These are phyloP conservation scores for Echites panduratus DNA, from an alignment of 257 asterid genomes.

Conservation along the genomic window DNA sequence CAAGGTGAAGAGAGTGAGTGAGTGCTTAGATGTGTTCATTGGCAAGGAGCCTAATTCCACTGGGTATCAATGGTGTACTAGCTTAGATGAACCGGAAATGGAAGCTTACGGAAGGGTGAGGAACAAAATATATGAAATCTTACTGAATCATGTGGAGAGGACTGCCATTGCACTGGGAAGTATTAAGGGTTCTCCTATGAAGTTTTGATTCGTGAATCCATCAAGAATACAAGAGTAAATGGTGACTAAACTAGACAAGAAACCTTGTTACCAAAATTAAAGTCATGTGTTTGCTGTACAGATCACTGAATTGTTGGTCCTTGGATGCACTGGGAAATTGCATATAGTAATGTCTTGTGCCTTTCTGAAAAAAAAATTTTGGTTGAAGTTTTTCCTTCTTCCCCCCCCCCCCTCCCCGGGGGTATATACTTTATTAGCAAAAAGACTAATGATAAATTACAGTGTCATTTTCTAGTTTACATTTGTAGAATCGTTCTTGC, in stretches of 20 bases:
- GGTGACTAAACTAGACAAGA: neutral
- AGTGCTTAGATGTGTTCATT: slow-evolving; percentile 45
- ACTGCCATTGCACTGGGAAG: slow-evolving; percentile 44
- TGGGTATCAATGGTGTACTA: slow-evolving; percentile 11
- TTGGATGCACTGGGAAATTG: neutral
- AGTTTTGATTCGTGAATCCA: neutral
- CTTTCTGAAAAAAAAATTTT: neutral
- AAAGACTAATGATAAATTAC: too few species aligned
- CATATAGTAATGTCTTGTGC: neutral
- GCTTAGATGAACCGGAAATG: slow-evolving; percentile 29
- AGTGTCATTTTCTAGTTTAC: too few species aligned
- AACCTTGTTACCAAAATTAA: neutral
- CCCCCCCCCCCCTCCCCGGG: too few species aligned
- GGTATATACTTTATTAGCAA: too few species aligned
- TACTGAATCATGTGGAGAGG: slow-evolving; percentile 60
- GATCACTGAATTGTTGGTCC: neutral
- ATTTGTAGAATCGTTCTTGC: too few species aligned
- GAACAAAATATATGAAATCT: slow-evolving; percentile 52
- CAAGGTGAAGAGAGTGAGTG: slow-evolving; percentile 59
- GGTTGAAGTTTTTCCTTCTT: neutral
- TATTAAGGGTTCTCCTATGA: slow-evolving; percentile 8
- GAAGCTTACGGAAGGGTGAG: slow-evolving; percentile 50
- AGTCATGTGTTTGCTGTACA: neutral
- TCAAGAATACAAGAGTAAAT: neutral
- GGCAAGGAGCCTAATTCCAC: slow-evolving; percentile 24